Evolutionary conservation across 2,329 filamentous ascomycete species (phyloP), one percentile per base, ranked within the genome.

Genomic region (Aspergillus texensis): DNA sequence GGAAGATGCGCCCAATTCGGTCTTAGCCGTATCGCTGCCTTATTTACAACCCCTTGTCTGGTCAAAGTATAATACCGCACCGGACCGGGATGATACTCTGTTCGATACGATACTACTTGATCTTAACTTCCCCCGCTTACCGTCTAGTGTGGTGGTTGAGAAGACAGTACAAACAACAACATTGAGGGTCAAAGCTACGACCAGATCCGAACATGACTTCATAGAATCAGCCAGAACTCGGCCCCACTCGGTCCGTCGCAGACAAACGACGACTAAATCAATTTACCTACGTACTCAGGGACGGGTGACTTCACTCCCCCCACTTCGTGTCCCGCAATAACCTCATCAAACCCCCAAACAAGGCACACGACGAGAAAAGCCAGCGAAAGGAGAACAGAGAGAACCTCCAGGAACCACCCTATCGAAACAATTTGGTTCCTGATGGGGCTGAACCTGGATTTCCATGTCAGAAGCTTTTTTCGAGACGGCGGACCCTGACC

Each of bases 251-350:
- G 34, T 41, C 6, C 39, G 39, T 41, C 34, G 34, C 34, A 36
- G 14, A 19, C 36, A 19, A 39, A 52, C 26, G 11, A 12, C 16
- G 19, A 26, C 26, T 28, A 52, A 30, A 52, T 19, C 24, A 52
- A 52, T 52, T 32, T 52, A 52, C 48, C 21, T 52, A 28, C 48
- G 11, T 36, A 36, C 12, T 34, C 4, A 50, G 8, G 46, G n/a
- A 30, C 50, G n/a, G 19, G 28, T 55, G 52, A 55, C 52, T 55
- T 55, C 52, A 55, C 52, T 26, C 6, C 52, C 52, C 52, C 52
- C 52, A 36, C 30, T 55, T 55, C 52, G 32, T 11, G 52, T 26
- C 52, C 32, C 52, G 52, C 52, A 54, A 39, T 54, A 36, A 14
- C 32, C 52, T 55, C 52, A 55, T 39, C 14, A 16, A 14, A 39